Evolutionary conservation across 2,329 filamentous ascomycete genomes (phyloP).

Genomic region (Pestalotiopsis sp.): DNA sequence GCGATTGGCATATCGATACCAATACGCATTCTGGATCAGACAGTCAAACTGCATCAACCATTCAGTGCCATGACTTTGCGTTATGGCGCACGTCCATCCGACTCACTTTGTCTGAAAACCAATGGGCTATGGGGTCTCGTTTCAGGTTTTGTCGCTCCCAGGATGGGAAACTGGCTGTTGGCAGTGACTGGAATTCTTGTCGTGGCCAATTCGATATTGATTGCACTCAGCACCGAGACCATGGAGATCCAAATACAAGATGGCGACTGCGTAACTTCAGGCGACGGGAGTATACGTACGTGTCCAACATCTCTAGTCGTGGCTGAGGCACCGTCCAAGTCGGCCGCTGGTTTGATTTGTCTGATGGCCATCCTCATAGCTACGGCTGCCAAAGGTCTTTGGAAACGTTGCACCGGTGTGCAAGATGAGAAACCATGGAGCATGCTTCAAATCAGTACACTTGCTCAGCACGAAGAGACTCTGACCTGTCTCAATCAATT

Average conservation of each 20-base stretch:
- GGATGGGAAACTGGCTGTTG: slow-evolving; percentile 38
- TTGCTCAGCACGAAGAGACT: slow-evolving; percentile 34
- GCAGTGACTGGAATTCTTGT: slow-evolving; percentile 40
- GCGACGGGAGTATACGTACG: slow-evolving; percentile 16
- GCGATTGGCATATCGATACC: slow-evolving; percentile 38
- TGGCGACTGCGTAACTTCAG: slow-evolving; percentile 25
- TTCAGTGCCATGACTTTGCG: slow-evolving; percentile 43
- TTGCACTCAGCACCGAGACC: slow-evolving; percentile 44
- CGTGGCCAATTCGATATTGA: slow-evolving; percentile 35
- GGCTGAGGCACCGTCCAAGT: slow-evolving; percentile 31
- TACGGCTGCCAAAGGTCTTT: slow-evolving; percentile 30
- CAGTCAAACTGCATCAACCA: slow-evolving; percentile 41
- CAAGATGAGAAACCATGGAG: slow-evolving; percentile 42
- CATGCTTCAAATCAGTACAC: slow-evolving; percentile 37
- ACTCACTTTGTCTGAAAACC: slow-evolving; percentile 47
- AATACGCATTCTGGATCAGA: slow-evolving; percentile 39
- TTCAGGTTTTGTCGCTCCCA: slow-evolving; percentile 35
- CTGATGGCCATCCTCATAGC: slow-evolving; percentile 33
- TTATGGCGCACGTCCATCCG: slow-evolving; percentile 38
- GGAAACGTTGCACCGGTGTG: slow-evolving; percentile 41
- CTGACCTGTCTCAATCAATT: slow-evolving; percentile 21
- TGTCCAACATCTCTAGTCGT: slow-evolving; percentile 41
- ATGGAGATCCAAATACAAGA: slow-evolving; percentile 41
- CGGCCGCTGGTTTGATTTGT: slow-evolving; percentile 35
- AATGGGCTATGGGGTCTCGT: slow-evolving; percentile 38